Base-by-base conservation (phyloP, 2,329 filamentous ascomycete genomes). In the Arthrobotrys pseudoclavata region DNA sequence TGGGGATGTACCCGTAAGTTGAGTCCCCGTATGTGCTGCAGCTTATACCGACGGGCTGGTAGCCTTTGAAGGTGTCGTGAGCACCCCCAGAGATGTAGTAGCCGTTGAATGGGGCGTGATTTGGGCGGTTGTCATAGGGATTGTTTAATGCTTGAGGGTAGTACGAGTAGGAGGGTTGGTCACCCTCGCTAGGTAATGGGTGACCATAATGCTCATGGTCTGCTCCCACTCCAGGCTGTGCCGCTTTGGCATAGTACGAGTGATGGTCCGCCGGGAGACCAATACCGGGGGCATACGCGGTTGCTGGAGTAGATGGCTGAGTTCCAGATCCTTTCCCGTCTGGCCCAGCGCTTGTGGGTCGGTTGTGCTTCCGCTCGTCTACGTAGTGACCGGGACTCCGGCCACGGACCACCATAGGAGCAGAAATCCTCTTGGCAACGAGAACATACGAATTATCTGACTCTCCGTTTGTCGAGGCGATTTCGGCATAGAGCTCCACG, bases 381-480 rank as follows among this genome's bases (percentile, higher is more conserved):
- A 92, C 90, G 83, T 94, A 94, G 81, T 94, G 93, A 0, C 92
- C 92, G 0, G 92, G 92, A 6, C 91, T 94, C 26, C 92, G 89
- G 4, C 93, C 93, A 22, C 93, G 91, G n/a, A 96, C 92, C 80
- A 96, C 93, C 87, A 96, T 92, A 82, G 91, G 92, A 75, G 91
- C 89, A 4, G 92, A 95, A 81, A 92, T 89, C 57, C 88, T 87
- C 71, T 89, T 88, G 2, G 92, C 92, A 63, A 96, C 86, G 82
- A 91, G 91, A 81, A 94, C 85, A 85, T 88, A 94, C 34, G 88
- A 86, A 0, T 88, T 87, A 18, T 85, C 83, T 80, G 82, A 74
- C 71, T 84, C 80, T 84, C 68, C 69, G 42, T 72, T 52, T 3
- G 83, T 85, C 34, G 83, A 82, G 1, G 89, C 87, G 6, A 93